phyloP scores from a whole-genome alignment of 2,329 filamentous ascomycete species.

The Calonectria pauciramosa region DNA sequence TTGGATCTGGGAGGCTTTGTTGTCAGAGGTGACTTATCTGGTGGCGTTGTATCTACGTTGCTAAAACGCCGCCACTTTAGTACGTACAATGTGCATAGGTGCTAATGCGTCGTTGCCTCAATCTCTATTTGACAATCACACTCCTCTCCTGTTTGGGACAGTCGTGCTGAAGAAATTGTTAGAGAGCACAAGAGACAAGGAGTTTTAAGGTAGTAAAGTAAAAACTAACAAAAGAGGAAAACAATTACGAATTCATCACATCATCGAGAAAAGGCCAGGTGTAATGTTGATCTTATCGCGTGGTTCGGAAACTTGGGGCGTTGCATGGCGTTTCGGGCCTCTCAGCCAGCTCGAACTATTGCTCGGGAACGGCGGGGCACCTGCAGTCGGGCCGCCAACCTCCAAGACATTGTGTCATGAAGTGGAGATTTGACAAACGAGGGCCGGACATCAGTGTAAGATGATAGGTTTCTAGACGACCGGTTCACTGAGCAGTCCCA shows the following conservation, averaged over 20 bases:
- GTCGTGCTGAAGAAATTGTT: not conserved
- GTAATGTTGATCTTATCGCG: not conserved
- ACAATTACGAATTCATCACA: not conserved
- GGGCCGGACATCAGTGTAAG: not conserved
- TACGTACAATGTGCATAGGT: not conserved
- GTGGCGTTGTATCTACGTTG: not conserved
- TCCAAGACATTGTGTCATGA: slow-evolving; percentile 2
- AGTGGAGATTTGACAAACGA: slow-evolving; percentile 7
- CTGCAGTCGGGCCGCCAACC: slow-evolving; percentile 22
- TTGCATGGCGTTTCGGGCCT: slow-evolving; percentile 40
- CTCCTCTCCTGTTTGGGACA: not conserved
- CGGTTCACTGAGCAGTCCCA: not conserved
- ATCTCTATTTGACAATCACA: not conserved
- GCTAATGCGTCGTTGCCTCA: not conserved
- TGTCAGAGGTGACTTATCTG: not conserved
- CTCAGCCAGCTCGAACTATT: slow-evolving; percentile 23
- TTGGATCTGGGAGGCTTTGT: not conserved
- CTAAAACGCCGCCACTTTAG: not conserved
- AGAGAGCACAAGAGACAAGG: not conserved
- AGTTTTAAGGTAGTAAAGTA: not conserved
- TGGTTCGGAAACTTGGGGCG: not conserved
- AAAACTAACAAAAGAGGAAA: not conserved
- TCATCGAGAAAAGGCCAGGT: not conserved
- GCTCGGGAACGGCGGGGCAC: slow-evolving; percentile 15
- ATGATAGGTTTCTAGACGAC: slow-evolving; percentile 3